phyloP scores from a whole-genome alignment of 306 rosid species.

The Cicer chorassanicum region DNA sequence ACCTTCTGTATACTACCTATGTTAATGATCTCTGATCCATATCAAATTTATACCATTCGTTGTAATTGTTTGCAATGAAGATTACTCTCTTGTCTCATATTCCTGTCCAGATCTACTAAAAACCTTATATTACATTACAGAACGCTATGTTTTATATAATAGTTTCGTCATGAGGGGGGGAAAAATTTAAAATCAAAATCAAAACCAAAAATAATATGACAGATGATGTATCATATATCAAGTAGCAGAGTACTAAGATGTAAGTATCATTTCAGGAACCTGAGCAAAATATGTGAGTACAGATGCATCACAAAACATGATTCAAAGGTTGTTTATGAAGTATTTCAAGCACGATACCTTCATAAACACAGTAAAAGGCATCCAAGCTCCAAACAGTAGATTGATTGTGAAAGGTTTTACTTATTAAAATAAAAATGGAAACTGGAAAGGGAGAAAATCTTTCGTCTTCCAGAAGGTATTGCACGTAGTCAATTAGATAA shows the following conservation, averaged over 20 bases:
- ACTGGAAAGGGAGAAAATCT: neutral
- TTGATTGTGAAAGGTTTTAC: slow-evolving; percentile 20
- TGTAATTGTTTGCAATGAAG: neutral
- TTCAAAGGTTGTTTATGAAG: slow-evolving; percentile 2
- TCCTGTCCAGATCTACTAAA: neutral
- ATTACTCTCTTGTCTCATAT: neutral
- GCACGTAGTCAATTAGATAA: neutral
- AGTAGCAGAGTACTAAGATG: slow-evolving; percentile 2
- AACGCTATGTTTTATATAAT: neutral
- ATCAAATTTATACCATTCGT: neutral
- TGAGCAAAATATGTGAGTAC: neutral
- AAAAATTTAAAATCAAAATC: neutral
- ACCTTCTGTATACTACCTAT: neutral
- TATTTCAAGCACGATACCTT: neutral
- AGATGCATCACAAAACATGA: neutral
- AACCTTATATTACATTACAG: slow-evolving; percentile 1
- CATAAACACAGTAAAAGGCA: neutral
- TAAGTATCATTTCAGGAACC: slow-evolving; percentile 23
- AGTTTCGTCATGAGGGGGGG: neutral
- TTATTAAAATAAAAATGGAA: neutral
- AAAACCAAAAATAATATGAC: neutral
- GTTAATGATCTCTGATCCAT: neutral
- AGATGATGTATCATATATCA: neutral
- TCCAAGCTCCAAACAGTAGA: neutral
- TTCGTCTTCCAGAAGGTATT: neutral